Evolutionary conservation across 139 green algal species (phyloP).

Genomic region (Deuterostichococcus epilithicus): DNA sequence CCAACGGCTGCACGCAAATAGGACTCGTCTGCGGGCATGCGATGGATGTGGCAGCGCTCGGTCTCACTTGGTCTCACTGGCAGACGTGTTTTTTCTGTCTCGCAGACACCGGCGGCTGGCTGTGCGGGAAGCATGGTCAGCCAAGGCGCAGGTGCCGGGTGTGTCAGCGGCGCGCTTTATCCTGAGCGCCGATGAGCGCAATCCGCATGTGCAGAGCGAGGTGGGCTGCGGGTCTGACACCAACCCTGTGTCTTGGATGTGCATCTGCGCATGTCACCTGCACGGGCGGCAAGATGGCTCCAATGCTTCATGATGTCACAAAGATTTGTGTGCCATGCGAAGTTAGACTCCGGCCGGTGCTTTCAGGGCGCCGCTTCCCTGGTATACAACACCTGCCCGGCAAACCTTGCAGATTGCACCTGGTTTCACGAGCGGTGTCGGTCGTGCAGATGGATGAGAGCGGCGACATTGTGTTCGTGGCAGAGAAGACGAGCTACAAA

Average conservation of each 20-base stretch:
- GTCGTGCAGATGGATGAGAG: conserved; percentile 39
- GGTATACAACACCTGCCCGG: too few relatives aligned
- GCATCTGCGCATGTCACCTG: too few relatives aligned
- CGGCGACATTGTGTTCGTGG: conserved; percentile 44
- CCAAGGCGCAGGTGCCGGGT: conserved; percentile 22
- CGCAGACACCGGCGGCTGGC: conserved; percentile 19
- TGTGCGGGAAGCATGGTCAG: conserved; percentile 43
- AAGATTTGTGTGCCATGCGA: background rate
- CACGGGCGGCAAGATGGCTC: too few relatives aligned
- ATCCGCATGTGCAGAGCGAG: conserved; percentile 22
- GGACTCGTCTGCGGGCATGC: background rate
- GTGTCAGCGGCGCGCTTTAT: conserved; percentile 35
- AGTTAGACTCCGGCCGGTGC: background rate
- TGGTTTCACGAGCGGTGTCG: too few relatives aligned
- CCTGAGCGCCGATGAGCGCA: conserved; percentile 45
- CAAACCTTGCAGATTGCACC: too few relatives aligned
- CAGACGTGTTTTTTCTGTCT: background rate
- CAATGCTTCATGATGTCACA: too few relatives aligned
- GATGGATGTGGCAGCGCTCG: background rate
- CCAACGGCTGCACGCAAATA: too few relatives aligned
- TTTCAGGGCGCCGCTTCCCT: too few relatives aligned
- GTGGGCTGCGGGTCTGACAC: background rate
- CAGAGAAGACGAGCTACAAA: conserved; percentile 53
- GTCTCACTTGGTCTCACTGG: too few relatives aligned
- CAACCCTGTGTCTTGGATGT: background rate